Percentiles rank a stretch among this genome's conserved stretches.
phyloP scores from a whole-genome alignment of 1,284 basidiomycete species.

The Exobasidium cylindrosporum region DNA sequence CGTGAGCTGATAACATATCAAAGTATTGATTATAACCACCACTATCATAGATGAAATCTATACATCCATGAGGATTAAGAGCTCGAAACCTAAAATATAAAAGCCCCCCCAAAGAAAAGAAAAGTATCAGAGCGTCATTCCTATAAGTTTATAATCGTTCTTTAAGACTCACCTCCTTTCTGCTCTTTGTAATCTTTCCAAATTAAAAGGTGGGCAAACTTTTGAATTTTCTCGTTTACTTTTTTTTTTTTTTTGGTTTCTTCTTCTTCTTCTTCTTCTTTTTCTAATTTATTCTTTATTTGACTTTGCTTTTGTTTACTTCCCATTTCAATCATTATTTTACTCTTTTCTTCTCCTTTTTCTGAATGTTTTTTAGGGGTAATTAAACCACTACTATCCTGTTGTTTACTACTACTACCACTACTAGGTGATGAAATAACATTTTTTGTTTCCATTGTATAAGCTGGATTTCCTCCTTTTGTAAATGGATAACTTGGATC shows the following conservation, averaged over 20 bases:
- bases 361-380: too few species aligned
- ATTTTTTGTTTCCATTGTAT: too few species aligned
- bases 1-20: conserved; percentile 16
- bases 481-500: conserved; percentile 21
- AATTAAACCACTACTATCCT: too few species aligned
- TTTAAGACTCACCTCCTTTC: conserved; percentile 12
- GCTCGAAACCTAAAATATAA: conserved; percentile 30
- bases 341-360: too few species aligned
- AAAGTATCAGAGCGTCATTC: conserved; percentile 9
- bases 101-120: too few species aligned
- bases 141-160: background rate
- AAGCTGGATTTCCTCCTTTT: conserved; percentile 15
- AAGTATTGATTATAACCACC: conserved; percentile 33
- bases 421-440: too few species aligned
- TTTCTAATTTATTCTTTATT: conserved; percentile 8
- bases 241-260: background rate
- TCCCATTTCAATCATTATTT: too few species aligned
- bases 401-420: too few species aligned
- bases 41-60: conserved; percentile 38
- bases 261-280: background rate
- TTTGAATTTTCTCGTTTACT: too few species aligned
- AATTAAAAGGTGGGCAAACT: conserved; percentile 3
- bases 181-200: conserved; percentile 21
- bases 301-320: background rate
- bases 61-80: conserved; percentile 48